Evolutionary conservation across 345 rosid species (phyloP).

Genomic region (Nephelium lappaceum): DNA sequence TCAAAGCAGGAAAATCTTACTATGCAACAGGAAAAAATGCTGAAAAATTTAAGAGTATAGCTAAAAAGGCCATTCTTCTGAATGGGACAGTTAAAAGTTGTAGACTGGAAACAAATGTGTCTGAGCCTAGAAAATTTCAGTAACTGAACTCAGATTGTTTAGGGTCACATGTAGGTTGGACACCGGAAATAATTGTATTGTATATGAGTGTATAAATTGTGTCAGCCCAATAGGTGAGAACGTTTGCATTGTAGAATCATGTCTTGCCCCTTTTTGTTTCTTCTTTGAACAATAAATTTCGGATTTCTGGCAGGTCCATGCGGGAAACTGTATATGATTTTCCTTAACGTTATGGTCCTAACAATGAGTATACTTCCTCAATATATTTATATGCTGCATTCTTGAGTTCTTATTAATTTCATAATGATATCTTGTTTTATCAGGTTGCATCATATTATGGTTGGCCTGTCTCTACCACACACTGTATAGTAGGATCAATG

Average conservation of each 20-base stretch:
- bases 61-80: neutral
- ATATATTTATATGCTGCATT: neutral
- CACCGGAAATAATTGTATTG: too few relatives aligned
- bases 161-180: too few relatives aligned
- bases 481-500: conserved; percentile 96
- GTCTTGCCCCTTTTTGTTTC: neutral
- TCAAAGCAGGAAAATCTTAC: neutral
- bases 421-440: neutral
- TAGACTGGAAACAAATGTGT: neutral
- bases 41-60: neutral
- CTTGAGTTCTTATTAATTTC: conserved; percentile 11
- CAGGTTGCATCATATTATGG: conserved; percentile 94
- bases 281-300: neutral
- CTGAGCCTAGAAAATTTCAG: neutral
- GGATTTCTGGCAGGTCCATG: neutral
- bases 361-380: neutral
- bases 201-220: too few relatives aligned
- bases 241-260: neutral
- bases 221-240: neutral
- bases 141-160: neutral
- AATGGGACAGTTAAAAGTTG: neutral
- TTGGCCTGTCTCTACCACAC: conserved; percentile 98
- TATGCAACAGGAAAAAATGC: neutral
- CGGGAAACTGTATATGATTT: too few relatives aligned
- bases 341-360: neutral